Evolutionary conservation across 2,329 filamentous ascomycete genomes (phyloP).

Genomic region (Karstenula rhodostoma): DNA sequence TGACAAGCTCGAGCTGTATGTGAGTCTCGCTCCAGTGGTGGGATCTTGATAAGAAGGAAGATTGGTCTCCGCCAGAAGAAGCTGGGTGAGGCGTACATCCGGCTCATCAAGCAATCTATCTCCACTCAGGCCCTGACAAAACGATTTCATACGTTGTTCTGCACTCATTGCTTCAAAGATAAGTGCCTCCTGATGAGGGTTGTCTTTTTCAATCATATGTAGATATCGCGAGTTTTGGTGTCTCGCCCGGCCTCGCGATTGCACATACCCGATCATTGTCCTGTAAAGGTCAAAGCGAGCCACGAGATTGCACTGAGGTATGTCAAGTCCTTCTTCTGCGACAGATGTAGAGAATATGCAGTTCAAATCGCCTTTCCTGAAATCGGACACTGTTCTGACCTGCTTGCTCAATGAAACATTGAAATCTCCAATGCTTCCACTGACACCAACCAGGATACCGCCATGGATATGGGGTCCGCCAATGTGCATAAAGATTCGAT

Average conservation of each 20-base stretch:
- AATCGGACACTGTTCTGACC: conserved; percentile 73
- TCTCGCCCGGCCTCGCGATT: conserved; percentile 87
- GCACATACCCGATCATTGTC: conserved; percentile 93
- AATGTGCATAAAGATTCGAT: conserved; percentile 70
- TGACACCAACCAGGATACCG: conserved; percentile 70
- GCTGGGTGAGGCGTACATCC: conserved; percentile 64
- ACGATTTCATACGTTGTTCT: conserved; percentile 70
- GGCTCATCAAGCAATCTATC: conserved; percentile 73
- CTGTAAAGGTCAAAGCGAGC: conserved; percentile 84
- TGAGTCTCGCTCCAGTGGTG: conserved; percentile 78
- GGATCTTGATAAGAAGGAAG: conserved; percentile 67
- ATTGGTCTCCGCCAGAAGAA: conserved; percentile 61
- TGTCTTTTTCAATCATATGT: conserved; percentile 80
- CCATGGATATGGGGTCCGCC: conserved; percentile 66
- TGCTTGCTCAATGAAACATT: conserved; percentile 77
- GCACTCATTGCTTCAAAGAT: conserved; percentile 68
- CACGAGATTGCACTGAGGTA: conserved; percentile 72
- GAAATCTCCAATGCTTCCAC: conserved; percentile 62
- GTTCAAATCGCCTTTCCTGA: conserved; percentile 66
- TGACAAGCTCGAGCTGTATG: conserved; percentile 75
- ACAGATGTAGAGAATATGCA: conserved; percentile 71
- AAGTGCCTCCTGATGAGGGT: conserved; percentile 66
- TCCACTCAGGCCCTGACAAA: conserved; percentile 77
- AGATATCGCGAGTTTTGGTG: conserved; percentile 80
- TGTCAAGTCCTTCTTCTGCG: conserved; percentile 72